Evolutionary conservation across 495 filamentous ascomycete species (phyloP).

Genomic region (Gamarada debralockiae): DNA sequence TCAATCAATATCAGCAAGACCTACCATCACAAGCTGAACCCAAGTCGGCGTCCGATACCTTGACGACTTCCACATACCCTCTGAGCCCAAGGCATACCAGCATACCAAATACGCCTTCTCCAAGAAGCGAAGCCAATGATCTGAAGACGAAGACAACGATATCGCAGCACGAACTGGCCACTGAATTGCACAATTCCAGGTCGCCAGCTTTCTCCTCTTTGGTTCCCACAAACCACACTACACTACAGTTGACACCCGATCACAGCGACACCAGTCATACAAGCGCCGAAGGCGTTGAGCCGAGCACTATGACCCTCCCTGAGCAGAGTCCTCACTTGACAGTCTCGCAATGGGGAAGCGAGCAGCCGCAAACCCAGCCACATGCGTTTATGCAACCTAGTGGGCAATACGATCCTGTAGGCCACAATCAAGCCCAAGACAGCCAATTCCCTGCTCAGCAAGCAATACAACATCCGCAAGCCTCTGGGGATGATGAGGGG

Average conservation of each 20-base stretch:
- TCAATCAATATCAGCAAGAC: slow-evolving; percentile 13
- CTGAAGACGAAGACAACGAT: slow-evolving; percentile 9
- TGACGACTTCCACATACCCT: slow-evolving; percentile 17
- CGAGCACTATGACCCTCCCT: slow-evolving; percentile 31
- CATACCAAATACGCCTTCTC: slow-evolving; percentile 18
- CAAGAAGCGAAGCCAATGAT: slow-evolving; percentile 8
- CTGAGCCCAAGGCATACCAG: slow-evolving; percentile 22
- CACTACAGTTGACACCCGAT: slow-evolving; percentile 42
- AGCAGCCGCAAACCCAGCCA: not conserved
- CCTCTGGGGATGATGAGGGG: slow-evolving; percentile 13
- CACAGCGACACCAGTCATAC: slow-evolving; percentile 42
- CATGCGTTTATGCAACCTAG: not conserved
- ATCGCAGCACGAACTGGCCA: slow-evolving; percentile 14
- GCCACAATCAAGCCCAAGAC: not conserved
- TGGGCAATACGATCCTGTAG: not conserved
- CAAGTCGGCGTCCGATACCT: slow-evolving; percentile 5
- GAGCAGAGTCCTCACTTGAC: slow-evolving; percentile 44
- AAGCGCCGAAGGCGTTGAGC: slow-evolving; percentile 41
- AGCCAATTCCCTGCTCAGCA: not conserved
- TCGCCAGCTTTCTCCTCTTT: slow-evolving; percentile 2
- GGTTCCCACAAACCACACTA: not conserved
- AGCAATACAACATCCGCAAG: not conserved
- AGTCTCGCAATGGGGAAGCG: slow-evolving; percentile 42
- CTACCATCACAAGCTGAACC: slow-evolving; percentile 1
- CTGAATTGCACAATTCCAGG: slow-evolving; percentile 10